Evolutionary conservation across 331 rosid genomes (phyloP), one percentile per base, ranked within the genome.

Genomic region (Ulmus americana): DNA sequence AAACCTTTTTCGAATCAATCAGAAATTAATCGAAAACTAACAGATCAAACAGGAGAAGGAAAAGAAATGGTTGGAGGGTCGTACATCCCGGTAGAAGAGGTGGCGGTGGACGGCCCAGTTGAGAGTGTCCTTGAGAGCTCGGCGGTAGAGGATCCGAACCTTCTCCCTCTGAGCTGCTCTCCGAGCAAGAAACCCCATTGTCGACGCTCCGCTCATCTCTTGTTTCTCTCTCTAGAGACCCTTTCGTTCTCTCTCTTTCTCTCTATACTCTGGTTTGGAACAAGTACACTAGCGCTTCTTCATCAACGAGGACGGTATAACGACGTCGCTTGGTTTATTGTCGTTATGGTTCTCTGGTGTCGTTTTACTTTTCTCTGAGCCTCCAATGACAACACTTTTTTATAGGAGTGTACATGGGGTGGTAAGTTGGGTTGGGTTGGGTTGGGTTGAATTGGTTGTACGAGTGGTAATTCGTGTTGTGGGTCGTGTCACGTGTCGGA

Each of bases 101-200:
- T 85, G 97, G 79, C 98, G 97, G 81, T 92, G 98, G 7, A 94
- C 98, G 42, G 97, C 98, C 97, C 95, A 94, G 56, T 85, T 94
- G 73, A 94, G 98, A 64, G 95, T 80, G 65, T 89, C 95, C 75
- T 84, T 87, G 74, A 94, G 98, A 63, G 98, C 95, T 3, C 86
- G 82, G 38, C 97, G 80, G 81, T 92, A 92, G 40, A 92, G 86
- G 84, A 89, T 92, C 85, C 97, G 90, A 39, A 92, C 97, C 90
- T 79, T 81, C 80, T 92, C 97, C 77, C 63, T 87, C 90, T 92
- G 98, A 60, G 95, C 95, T 55, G 97, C 95, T 10, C 97, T 88
- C 72, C 98, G 95, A 67, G 84, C 95, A 38, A 79, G 6, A 81
- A 82, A 87, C 35, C 78, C 85, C 18, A 86, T 78, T 70, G 78